Evolutionary conservation across 257 asterid species (phyloP).

Genomic region (Phtheirospermum japonicum): DNA sequence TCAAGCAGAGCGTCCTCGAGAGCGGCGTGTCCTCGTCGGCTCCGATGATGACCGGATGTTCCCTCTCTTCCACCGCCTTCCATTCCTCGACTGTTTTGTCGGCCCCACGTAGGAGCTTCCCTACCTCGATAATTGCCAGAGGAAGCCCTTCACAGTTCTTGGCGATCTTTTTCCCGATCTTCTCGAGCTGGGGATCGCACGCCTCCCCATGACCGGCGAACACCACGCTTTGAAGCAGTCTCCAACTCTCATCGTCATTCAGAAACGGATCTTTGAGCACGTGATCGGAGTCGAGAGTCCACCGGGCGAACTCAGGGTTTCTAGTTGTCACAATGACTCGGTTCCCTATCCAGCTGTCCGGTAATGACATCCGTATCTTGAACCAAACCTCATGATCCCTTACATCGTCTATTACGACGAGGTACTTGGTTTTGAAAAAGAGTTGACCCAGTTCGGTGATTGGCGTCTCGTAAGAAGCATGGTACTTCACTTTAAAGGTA

Average conservation of each 20-base stretch:
- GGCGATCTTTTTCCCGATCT: constrained; percentile 12
- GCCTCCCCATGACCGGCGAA: background rate
- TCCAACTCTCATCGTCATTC: background rate
- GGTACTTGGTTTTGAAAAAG: background rate
- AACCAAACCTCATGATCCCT: constrained; percentile 24
- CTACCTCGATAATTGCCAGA: constrained; percentile 22
- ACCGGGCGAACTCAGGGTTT: background rate
- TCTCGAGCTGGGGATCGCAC: background rate
- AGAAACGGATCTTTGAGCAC: background rate
- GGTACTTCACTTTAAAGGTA: no score
- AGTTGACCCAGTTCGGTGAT: no score
- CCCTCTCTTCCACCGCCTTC: constrained; percentile 15
- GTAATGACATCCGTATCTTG: background rate
- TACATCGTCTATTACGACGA: constrained; percentile 32
- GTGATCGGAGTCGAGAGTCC: no score
- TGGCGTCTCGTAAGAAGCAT: no score
- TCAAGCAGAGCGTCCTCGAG: background rate
- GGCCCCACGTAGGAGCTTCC: constrained; percentile 13
- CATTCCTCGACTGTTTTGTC: background rate
- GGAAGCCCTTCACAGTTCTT: no score
- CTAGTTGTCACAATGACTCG: constrained; percentile 27
- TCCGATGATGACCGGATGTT: background rate
- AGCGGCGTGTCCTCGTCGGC: constrained; percentile 1
- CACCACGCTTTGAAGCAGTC: constrained; percentile 3
- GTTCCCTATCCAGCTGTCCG: constrained; percentile 22